These are phyloP conservation scores for Manihot esculenta DNA, from an alignment of 441 rosid genomes.

Conservation along the genomic window DNA sequence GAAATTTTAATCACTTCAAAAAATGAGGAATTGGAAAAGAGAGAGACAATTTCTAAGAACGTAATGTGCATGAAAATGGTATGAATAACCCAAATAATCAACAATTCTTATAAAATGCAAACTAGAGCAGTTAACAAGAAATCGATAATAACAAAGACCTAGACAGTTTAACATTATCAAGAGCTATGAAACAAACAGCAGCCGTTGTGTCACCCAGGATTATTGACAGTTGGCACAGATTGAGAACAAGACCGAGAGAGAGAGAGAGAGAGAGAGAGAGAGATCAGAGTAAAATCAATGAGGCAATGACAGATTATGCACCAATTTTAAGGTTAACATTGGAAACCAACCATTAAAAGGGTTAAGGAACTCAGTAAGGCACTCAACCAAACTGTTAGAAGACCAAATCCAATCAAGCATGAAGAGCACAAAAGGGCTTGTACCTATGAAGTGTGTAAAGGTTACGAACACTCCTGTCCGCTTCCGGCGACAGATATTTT, in stretches of 20 bases:
- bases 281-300: too few species aligned
- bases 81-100: background rate
- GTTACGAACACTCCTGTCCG: slow-evolving; percentile 84
- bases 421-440: background rate
- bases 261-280: too few species aligned
- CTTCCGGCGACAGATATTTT: slow-evolving; percentile 83
- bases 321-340: background rate
- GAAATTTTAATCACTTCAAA: background rate
- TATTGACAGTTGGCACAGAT: background rate
- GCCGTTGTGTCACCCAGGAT: background rate
- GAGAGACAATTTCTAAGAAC: background rate
- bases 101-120: background rate
- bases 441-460: slow-evolving; percentile 95
- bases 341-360: slow-evolving; percentile 3
- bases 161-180: background rate
- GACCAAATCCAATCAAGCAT: background rate
- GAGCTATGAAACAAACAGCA: too few species aligned
- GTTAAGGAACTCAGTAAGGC: background rate
- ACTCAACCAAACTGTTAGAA: background rate
- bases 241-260: too few species aligned
- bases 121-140: background rate
- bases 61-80: background rate
- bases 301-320: background rate
- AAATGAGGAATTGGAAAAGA: slow-evolving; percentile 6
- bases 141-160: background rate